Evolutionary conservation across 2,329 filamentous ascomycete genomes (phyloP).

Genomic region (Pezicula neosporulosa): DNA sequence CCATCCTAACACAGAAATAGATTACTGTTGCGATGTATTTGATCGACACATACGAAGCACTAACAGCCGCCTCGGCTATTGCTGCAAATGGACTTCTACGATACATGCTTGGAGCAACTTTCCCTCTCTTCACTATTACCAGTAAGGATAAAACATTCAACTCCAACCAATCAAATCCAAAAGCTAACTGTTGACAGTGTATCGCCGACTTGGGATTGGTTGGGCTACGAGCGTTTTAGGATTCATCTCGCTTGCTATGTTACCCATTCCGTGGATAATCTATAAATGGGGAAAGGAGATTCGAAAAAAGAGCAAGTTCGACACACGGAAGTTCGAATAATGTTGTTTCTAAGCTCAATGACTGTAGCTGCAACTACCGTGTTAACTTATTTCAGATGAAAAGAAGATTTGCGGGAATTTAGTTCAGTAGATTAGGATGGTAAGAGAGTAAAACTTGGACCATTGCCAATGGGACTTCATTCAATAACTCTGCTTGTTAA

Average conservation of each 20-base stretch:
- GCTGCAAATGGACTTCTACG: constrained; percentile 57
- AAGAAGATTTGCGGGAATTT: too few species aligned
- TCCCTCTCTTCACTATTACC: constrained; percentile 52
- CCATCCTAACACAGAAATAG: constrained; percentile 3
- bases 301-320: constrained; percentile 34
- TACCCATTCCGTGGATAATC: constrained; percentile 49
- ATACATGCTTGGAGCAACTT: constrained; percentile 52
- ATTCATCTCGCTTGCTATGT: constrained; percentile 23
- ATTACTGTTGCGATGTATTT: constrained; percentile 43
- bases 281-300: constrained; percentile 42
- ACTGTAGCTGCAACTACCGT: too few species aligned
- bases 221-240: constrained; percentile 34
- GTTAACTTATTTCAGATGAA: too few species aligned
- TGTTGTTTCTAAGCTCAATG: too few species aligned
- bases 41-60: constrained; percentile 51
- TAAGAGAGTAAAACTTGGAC: too few species aligned
- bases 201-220: constrained; percentile 30
- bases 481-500: too few species aligned
- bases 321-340: constrained; percentile 41
- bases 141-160: too few species aligned
- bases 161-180: too few species aligned
- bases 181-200: constrained; percentile 37
- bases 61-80: constrained; percentile 53
- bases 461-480: too few species aligned
- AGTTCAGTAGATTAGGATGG: too few species aligned